These are phyloP conservation scores for Chrysopogon serrulatus DNA, from an alignment of 176 grass and related monocot species.

Conservation along the genomic window DNA sequence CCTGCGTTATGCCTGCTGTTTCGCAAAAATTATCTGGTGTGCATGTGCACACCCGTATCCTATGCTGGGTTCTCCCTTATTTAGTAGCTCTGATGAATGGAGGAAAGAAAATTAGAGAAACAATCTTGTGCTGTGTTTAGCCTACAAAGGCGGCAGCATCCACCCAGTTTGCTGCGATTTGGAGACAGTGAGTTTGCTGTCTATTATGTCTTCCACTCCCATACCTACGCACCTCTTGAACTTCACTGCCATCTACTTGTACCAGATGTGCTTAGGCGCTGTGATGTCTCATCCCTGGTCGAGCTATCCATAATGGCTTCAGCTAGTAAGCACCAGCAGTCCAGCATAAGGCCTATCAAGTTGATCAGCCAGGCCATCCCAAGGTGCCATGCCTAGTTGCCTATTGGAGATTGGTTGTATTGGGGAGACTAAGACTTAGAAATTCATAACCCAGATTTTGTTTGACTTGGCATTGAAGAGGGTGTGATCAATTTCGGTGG, in stretches of 20 bases:
- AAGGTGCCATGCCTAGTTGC: background rate
- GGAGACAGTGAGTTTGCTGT: background rate
- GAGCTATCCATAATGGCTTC: background rate
- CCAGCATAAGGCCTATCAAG: too few species aligned
- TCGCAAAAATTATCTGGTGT: too few species aligned
- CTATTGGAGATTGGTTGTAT: background rate
- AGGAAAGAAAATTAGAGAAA: background rate
- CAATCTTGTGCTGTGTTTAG: background rate
- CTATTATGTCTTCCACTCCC: background rate
- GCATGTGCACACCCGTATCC: too few species aligned
- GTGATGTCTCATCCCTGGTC: background rate
- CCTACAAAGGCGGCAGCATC: background rate
- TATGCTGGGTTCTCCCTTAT: too few species aligned
- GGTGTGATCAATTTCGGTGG: background rate
- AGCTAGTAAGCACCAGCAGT: too few species aligned
- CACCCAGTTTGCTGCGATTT: background rate
- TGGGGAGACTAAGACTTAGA: background rate
- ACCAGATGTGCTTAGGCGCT: background rate
- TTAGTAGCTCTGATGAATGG: background rate
- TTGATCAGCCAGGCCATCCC: background rate
- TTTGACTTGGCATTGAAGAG: background rate
- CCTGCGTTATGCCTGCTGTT: background rate
- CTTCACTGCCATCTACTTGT: background rate
- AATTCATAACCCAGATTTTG: background rate
- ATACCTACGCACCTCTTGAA: background rate